Percentiles rank a stretch among this genome's conserved stretches.
phyloP scores from a whole-genome alignment of 129 eudicot genomes.

The Arctium minus region DNA sequence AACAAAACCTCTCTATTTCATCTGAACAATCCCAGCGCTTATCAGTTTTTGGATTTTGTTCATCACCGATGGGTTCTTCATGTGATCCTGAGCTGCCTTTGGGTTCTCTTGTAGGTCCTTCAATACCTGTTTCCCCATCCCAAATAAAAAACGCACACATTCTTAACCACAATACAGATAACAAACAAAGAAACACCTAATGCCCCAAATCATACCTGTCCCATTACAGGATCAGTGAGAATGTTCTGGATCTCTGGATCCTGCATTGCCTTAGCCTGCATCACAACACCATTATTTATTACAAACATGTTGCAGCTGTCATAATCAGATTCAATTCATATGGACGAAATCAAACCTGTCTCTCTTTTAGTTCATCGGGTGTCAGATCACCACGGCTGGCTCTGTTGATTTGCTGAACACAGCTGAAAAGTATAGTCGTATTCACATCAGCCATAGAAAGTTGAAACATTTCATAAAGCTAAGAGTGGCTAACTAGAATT shows the following conservation, averaged over 20 bases:
- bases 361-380: conserved; percentile 92
- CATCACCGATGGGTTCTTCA: conserved; percentile 86
- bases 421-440: conserved; percentile 37
- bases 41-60: conserved; percentile 78
- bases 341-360: conserved; percentile 58
- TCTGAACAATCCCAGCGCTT: conserved; percentile 87
- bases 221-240: conserved; percentile 92
- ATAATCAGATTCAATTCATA: not conserved
- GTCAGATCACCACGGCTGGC: conserved; percentile 92
- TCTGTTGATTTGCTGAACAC: conserved; percentile 85
- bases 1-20: conserved; percentile 21
- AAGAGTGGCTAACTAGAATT: not conserved
- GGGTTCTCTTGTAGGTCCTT: conserved; percentile 91
- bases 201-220: conserved; percentile 51
- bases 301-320: not conserved
- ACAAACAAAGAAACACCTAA: not conserved
- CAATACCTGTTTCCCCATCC: conserved; percentile 44
- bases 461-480: not conserved
- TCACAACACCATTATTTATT: not conserved
- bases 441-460: not conserved
- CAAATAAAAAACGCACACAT: not conserved
- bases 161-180: not conserved
- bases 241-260: conserved; percentile 96
- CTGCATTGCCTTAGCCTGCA: conserved; percentile 96
- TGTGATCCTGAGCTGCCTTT: conserved; percentile 83